Percentiles rank a stretch among this genome's conserved stretches.
Conservation (phyloP, 441 rosid genomes). For the Kokia cookei region DNA sequence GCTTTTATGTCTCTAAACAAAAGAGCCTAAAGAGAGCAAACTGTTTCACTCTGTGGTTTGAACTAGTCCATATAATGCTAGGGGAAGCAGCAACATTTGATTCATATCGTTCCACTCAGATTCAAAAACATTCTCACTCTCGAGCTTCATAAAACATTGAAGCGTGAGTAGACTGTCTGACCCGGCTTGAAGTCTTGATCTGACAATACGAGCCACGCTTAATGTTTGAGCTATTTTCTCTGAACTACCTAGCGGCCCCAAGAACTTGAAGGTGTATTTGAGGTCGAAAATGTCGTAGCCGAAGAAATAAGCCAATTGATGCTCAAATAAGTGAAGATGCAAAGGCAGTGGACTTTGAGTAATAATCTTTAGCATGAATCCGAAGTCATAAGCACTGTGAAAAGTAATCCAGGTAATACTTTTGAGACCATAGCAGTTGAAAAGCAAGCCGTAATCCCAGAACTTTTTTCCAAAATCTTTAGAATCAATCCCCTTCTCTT, state of each 20-base stretch:
- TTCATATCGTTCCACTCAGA: background rate
- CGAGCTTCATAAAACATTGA: background rate
- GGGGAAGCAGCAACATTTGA: background rate
- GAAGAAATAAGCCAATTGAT: background rate
- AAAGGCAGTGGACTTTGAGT: background rate
- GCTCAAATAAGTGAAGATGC: background rate
- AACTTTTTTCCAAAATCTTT: background rate
- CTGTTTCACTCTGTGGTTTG: background rate
- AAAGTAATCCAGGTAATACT: conserved; percentile 4
- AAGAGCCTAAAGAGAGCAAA: background rate
- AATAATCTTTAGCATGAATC: conserved; percentile 12
- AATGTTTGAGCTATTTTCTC: background rate
- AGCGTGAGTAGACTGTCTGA: conserved; percentile 15
- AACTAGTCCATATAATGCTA: background rate
- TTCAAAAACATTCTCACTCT: background rate
- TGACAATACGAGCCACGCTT: background rate
- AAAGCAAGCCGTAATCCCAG: background rate
- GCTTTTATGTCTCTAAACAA: background rate
- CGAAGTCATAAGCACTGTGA: conserved; percentile 17
- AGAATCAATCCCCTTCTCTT: conserved; percentile 3
- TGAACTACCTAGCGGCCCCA: conserved; percentile 3
- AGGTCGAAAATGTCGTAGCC: conserved; percentile 12
- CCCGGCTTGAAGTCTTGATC: conserved; percentile 16
- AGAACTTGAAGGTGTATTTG: conserved; percentile 1
- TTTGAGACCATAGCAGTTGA: background rate